A percentile compares a stretch with the other conserved stretches of the same genome.
phyloP scores from a whole-genome alignment of 1,284 basidiomycete genomes.

The Trametes pubescens region DNA sequence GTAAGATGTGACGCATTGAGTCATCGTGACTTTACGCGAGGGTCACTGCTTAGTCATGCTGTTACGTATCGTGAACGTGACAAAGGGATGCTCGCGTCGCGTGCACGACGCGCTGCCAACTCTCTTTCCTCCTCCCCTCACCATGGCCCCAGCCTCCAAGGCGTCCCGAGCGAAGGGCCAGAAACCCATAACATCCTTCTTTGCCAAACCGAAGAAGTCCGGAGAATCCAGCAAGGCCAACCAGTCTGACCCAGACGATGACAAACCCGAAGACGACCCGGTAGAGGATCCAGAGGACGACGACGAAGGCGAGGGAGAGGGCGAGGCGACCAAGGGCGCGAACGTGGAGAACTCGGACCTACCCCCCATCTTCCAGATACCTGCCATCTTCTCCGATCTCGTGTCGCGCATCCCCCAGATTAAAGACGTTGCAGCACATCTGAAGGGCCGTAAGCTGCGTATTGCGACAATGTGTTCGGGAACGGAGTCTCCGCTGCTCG shows the following conservation, averaged over 20 bases:
- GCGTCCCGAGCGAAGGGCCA: conserved; percentile 52
- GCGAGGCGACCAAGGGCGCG: conserved; percentile 36
- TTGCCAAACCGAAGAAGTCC: conserved; percentile 44
- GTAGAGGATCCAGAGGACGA: conserved; percentile 24
- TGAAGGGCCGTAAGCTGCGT: conserved; percentile 86
- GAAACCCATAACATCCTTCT: conserved; percentile 63
- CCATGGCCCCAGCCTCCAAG: conserved; percentile 58
- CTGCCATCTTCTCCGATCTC: conserved; percentile 88
- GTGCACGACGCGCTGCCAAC: conserved; percentile 13
- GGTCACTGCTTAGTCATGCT: conserved; percentile 30
- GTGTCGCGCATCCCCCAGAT: conserved; percentile 77
- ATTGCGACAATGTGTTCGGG: conserved; percentile 98
- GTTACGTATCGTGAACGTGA: conserved; percentile 40
- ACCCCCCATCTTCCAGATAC: conserved; percentile 86
- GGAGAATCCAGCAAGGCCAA: conserved; percentile 22
- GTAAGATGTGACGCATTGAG: conserved; percentile 11
- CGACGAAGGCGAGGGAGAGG: conserved; percentile 23
- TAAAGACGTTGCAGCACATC: conserved; percentile 70
- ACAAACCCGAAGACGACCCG: conserved; percentile 37
- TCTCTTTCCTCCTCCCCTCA: conserved; percentile 39
- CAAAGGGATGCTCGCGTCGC: conserved; percentile 31
- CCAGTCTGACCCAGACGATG: conserved; percentile 47
- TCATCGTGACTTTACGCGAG: conserved; percentile 10
- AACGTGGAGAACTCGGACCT: conserved; percentile 63
- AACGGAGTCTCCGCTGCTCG: conserved; percentile 93